These are phyloP conservation scores for Oryza australiensis DNA, from an alignment of 176 grass and related monocot species.

Conservation along the genomic window DNA sequence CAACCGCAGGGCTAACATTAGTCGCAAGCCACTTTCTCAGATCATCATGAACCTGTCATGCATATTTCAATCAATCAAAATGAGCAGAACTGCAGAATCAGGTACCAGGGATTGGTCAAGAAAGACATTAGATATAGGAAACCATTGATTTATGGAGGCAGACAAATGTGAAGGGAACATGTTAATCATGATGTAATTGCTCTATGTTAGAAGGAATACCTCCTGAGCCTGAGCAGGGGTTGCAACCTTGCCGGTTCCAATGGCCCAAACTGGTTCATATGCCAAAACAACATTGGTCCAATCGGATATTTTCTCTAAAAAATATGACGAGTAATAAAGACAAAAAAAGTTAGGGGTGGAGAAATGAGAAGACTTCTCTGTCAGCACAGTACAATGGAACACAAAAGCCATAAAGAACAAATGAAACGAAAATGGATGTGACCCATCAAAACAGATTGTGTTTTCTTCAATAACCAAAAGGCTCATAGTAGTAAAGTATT, in stretches of 20 bases:
- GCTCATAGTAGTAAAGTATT: background rate
- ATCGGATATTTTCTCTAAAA: conserved; percentile 64
- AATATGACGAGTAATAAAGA: background rate
- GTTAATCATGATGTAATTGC: background rate
- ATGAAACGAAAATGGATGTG: background rate
- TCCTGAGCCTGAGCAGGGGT: conserved; percentile 81
- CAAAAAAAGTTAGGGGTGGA: background rate
- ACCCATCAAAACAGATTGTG: background rate
- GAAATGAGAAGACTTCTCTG: background rate
- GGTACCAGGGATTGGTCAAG: background rate
- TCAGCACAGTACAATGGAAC: background rate
- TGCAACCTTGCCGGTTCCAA: conserved; percentile 91
- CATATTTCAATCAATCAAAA: background rate
- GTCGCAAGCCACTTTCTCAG: conserved; percentile 68
- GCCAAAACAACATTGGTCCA: conserved; percentile 84
- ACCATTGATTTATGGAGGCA: background rate
- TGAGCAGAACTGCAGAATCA: background rate
- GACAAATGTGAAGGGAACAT: conserved; percentile 6
- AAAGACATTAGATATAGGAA: background rate
- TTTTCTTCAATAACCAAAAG: background rate
- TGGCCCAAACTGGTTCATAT: conserved; percentile 97
- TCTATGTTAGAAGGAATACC: conserved; percentile 40
- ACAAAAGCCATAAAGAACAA: background rate
- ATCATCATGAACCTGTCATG: conserved; percentile 63
- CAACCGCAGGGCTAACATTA: conserved; percentile 67